phyloP scores from a whole-genome alignment of 768 basidiomycete species.

The Xerocomellus chrysenteron region DNA sequence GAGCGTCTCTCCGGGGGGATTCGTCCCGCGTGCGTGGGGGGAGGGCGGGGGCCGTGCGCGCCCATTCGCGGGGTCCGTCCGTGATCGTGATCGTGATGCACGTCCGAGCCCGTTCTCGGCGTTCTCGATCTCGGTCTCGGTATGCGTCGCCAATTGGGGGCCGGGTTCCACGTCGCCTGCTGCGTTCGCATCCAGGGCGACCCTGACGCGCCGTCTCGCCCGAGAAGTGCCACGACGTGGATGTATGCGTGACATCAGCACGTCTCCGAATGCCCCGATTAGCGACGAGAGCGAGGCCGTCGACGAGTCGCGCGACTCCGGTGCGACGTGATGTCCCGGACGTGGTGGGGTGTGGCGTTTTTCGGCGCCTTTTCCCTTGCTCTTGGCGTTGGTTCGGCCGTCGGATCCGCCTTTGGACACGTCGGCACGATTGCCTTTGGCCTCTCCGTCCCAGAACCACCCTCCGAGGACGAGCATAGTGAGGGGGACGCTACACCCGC shows the following conservation, averaged over 20 bases:
- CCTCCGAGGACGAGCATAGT: conserved; percentile 92
- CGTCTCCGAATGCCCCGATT: conserved; percentile 20
- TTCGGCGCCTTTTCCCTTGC: conserved; percentile 8
- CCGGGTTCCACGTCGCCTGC: conserved; percentile 9
- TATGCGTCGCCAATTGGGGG: neutral
- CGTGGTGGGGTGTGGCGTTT: neutral
- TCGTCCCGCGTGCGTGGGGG: conserved; percentile 3
- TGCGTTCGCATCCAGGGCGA: neutral
- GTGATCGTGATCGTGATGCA: neutral
- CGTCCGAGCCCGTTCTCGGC: neutral
- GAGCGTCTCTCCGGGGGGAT: conserved; percentile 64
- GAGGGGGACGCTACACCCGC: conserved; percentile 81
- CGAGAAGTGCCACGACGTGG: neutral
- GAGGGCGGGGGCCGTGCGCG: neutral
- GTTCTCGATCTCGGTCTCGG: conserved; percentile 1
- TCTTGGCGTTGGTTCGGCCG: neutral
- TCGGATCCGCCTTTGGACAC: neutral
- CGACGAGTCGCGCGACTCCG: conserved; percentile 11
- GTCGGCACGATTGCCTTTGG: neutral
- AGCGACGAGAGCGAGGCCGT: conserved; percentile 20
- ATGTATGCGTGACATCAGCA: conserved; percentile 8
- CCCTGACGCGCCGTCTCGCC: neutral
- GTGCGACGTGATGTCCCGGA: neutral
- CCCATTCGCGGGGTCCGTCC: neutral
- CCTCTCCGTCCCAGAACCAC: conserved; percentile 66